Base-by-base conservation (phyloP, 768 basidiomycete species). In the Tricholoma bakamatsutake region DNA sequence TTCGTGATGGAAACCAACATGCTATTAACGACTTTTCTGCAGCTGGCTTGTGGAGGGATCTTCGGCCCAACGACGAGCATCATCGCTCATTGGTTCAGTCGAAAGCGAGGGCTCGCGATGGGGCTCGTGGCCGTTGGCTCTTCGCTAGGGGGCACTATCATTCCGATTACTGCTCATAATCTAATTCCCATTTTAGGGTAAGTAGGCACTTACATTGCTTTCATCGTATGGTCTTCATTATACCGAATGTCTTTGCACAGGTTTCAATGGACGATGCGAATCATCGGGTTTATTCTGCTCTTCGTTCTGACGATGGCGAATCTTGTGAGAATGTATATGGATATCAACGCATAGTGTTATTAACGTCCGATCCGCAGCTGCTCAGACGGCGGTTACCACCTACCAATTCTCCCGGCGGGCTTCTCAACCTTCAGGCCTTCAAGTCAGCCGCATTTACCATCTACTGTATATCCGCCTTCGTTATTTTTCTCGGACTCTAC, bases 251-350 rank as follows among this genome's bases (percentile, higher is more conserved):
- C 17, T 34, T 37, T 9, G 10, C 35, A n/a, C 50, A 90, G 88
- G n/a, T 91, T 90, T 66, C 72, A 74, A 58, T 91, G 88, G 89
- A 87, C 88, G 0, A 81, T 87, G 76, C 76, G 89, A 11, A 79
- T 85, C 31, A 68, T 89, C 42, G 88, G 81, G 2, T 82, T 89
- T 58, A 79, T 88, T 8, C 65, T 88, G 0, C 57, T 86, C 1
- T 58, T 75, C 12, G 64, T 77, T 1, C 73, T 89, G 3, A 77
- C 77, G 1, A 64, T 79, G 11, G 76, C 80, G 12, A 88, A 85
- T 66, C 55, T 88, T 45, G 77, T 79, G 33, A 40, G 67, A 3
- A 2, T 30, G 11, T 10, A 42, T 21, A 5, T 30, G 15, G 13
- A 5, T 13, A 8, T 52, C 6, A 35, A 42, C 1, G 5, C 21